Evolutionary conservation across 2,329 filamentous ascomycete species (phyloP).

Genomic region (Colletotrichum tabaci): DNA sequence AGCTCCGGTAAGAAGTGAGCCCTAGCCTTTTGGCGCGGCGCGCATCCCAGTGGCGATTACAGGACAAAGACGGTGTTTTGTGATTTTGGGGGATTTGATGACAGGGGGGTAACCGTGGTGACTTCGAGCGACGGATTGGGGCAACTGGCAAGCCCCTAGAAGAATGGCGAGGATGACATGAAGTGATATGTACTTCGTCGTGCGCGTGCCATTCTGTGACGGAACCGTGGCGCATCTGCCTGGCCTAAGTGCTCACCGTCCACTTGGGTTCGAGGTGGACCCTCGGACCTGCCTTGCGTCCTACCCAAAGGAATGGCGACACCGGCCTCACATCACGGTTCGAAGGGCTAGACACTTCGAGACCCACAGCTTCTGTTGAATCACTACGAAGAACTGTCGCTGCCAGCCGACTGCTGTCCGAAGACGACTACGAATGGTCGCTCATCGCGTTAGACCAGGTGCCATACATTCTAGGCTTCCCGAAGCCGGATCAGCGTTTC

Average conservation of each 20-base stretch:
- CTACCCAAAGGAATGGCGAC: too few species aligned
- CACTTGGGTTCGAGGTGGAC: too few species aligned
- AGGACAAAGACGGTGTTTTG: neutral
- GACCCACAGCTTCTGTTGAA: too few species aligned
- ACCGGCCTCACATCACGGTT: neutral
- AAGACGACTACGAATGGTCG: too few species aligned
- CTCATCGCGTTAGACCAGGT: too few species aligned
- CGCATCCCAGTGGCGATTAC: neutral
- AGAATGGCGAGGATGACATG: neutral
- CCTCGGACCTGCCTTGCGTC: neutral
- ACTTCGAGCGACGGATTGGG: neutral
- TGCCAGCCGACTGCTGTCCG: too few species aligned
- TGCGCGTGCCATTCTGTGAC: neutral
- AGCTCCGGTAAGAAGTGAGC: slow-evolving; percentile 36
- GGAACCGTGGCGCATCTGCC: neutral
- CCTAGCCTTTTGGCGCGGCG: neutral
- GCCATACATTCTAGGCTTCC: too few species aligned
- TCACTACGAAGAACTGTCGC: too few species aligned
- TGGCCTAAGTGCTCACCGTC: too few species aligned
- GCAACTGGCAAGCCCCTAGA: neutral
- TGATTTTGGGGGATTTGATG: neutral
- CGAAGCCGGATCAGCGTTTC: too few species aligned
- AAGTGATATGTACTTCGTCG: neutral
- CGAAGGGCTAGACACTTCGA: too few species aligned
- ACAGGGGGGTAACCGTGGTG: neutral